Conservation (phyloP, 2,329 filamentous ascomycete genomes). For the Lachnellula arida region DNA sequence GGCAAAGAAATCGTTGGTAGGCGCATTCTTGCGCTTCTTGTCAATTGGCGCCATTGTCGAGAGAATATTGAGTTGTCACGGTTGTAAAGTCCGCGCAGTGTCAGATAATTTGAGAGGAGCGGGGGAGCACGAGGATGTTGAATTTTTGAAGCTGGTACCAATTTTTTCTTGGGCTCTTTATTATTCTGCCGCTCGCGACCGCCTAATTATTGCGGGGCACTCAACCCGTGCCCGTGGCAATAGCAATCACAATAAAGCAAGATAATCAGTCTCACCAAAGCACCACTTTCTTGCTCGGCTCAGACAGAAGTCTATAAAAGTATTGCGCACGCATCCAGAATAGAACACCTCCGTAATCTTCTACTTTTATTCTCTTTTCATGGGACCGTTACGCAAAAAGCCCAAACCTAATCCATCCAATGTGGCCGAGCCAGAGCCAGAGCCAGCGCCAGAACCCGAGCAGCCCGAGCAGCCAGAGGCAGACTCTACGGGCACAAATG, state of each 20-base stretch:
- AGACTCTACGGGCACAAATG: conserved; percentile 4
- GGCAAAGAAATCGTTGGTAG: conserved; percentile 32
- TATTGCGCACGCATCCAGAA: neutral
- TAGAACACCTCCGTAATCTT: neutral
- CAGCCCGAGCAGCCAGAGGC: conserved; percentile 1
- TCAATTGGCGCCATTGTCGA: conserved; percentile 31
- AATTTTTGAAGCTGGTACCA: neutral
- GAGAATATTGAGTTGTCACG: neutral
- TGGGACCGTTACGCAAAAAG: conserved; percentile 28
- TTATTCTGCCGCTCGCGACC: neutral
- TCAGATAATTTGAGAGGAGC: neutral
- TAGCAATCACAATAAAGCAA: no score
- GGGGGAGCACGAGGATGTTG: neutral
- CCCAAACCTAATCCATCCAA: conserved; percentile 17
- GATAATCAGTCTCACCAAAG: no score
- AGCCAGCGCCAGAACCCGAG: conserved; percentile 1
- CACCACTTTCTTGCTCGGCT: neutral
- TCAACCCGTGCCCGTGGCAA: no score
- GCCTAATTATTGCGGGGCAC: neutral
- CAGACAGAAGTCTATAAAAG: neutral
- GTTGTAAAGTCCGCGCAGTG: neutral
- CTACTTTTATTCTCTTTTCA: conserved; percentile 12
- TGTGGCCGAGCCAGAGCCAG: conserved; percentile 9
- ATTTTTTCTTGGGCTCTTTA: neutral
- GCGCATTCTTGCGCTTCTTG: conserved; percentile 30